Base-by-base conservation (phyloP, 139 green algal species). In the Tetradesmus obliquus region DNA sequence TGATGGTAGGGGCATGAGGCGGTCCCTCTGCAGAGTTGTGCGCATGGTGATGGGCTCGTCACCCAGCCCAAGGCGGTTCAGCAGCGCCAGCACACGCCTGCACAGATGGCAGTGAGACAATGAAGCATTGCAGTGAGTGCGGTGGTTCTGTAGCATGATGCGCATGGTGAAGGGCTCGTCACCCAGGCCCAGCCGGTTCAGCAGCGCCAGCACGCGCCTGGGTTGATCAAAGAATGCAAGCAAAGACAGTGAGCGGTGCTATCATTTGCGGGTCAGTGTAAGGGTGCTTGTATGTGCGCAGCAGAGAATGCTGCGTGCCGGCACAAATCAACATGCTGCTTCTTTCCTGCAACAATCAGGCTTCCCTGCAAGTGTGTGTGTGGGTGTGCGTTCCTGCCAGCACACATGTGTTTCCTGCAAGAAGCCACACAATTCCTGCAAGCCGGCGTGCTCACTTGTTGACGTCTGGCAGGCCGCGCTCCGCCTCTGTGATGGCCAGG, bases 401-500 rank as follows among this genome's bases (percentile, higher is more conserved):
- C 17, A 72, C 19, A 53, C 84, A 72, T 69, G 13, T 69, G 32
- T 45, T 45, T 45, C 32, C 32, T 45, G 32, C 32, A 45, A 45
- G 32, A 45, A 45, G 58, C 45, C 55, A 83, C 55, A 55, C 55
- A 22, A 53, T 10, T 12, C 97, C 82, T 71, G 93, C 94, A 55
- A 98, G 91, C 91, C 94, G 96, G 58, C 94, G 93, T 90, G 99
- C 91, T 12, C 62, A 90, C 86, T 55, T 88, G 95, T 98, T 98
- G 86, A 99, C 92, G 91, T 98, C 97, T 6, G 98, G 98, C 91
- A 99, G 93, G n/a, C 94, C 93, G 79, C 98, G 96, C 95, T 99
- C 98, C 1, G 98, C 98, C 95, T 99, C 98, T 19, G 94, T 97
- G 88, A 99, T 98, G 55, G 98, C 98, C 81, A 99, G 96, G 24